Evolutionary conservation across 352 stramenopile species (phyloP).

Genomic region (Pythium periplocum): DNA sequence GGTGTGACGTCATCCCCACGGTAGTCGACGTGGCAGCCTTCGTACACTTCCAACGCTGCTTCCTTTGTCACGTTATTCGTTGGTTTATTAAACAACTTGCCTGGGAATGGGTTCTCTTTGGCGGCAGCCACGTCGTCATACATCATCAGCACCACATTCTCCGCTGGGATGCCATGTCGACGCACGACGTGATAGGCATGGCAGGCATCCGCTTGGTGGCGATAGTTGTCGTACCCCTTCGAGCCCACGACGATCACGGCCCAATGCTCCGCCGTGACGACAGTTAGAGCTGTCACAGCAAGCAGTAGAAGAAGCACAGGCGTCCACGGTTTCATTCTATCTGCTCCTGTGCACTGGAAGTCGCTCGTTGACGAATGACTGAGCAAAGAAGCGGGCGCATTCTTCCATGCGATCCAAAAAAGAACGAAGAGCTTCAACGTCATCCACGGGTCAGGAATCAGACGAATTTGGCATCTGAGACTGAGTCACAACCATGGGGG

Average conservation of each 20-base stretch:
- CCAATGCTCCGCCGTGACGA: constrained; percentile 56
- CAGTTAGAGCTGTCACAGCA: not conserved
- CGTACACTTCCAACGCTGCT: constrained; percentile 81
- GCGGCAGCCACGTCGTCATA: constrained; percentile 79
- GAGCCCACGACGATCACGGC: constrained; percentile 84
- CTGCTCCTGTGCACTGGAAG: too few relatives aligned
- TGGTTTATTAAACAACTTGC: constrained; percentile 87
- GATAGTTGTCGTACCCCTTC: constrained; percentile 84
- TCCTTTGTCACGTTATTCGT: constrained; percentile 28
- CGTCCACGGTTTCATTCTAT: too few relatives aligned
- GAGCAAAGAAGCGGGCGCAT: too few relatives aligned
- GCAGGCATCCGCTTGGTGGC: constrained; percentile 81
- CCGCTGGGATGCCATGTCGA: constrained; percentile 67
- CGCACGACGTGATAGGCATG: constrained; percentile 86
- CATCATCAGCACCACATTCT: constrained; percentile 89
- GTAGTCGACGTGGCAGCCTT: constrained; percentile 78
- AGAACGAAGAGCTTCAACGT: too few relatives aligned
- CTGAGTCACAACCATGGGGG: too few relatives aligned
- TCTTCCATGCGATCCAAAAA: too few relatives aligned
- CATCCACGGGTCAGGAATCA: too few relatives aligned
- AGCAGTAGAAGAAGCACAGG: not conserved
- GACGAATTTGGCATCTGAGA: too few relatives aligned
- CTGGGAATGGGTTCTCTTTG: constrained; percentile 78
- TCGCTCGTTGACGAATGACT: too few relatives aligned
- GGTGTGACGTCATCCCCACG: constrained; percentile 74